Base-by-base conservation (phyloP, 2,329 filamentous ascomycete genomes). In the Cladosporium austrohemisphaericum region DNA sequence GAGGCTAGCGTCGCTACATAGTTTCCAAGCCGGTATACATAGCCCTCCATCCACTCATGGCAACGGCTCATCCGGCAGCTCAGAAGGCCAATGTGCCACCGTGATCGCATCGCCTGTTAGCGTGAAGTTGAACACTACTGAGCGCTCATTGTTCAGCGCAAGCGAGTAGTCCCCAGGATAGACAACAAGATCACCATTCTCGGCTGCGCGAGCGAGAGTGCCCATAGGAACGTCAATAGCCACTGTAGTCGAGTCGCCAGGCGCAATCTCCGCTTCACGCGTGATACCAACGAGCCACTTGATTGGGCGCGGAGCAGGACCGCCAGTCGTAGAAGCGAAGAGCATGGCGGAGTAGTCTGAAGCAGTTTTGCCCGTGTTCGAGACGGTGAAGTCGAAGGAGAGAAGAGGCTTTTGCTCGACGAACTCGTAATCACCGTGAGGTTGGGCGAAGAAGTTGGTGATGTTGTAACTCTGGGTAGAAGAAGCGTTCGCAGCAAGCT, bases 281-380 rank as follows among this genome's bases (percentile, higher is more conserved):
- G 50, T 33, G 26, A 58, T 58, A 3, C 52, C 47, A 3, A 70
- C 66, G 5, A 74, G 62, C 62, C 67, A 68, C 47, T 73, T 73
- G 49, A 65, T 68, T 1, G 71, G 71, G 23, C 66, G 62, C 0
- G 71, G 71, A 22, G 59, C 52, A 0, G 71, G 71, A 0, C 71
- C 71, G 4, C 68, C 65, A 26, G 63, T 56, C 1, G 60, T 65
- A 9, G 67, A 66, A 40, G 66, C 67, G 49, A 72, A 74, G 0
- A 67, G 55, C 52, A 74, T 64, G 0, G 64, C 68, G 0, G 69
- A 66, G 50, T 72, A 74, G 51, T 72, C 71, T 0, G 71, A 73
- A 2, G 56, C 35, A 0, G 56, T 49, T 2, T 49, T 35, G 6
- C 71, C 71, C 0, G 63, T 67, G 53, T 74, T 74, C 5, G 54